Evolutionary conservation across 805 yeast genomes (phyloP), one percentile per base, ranked within the genome.

Genomic region (Candida silvicultrix): DNA sequence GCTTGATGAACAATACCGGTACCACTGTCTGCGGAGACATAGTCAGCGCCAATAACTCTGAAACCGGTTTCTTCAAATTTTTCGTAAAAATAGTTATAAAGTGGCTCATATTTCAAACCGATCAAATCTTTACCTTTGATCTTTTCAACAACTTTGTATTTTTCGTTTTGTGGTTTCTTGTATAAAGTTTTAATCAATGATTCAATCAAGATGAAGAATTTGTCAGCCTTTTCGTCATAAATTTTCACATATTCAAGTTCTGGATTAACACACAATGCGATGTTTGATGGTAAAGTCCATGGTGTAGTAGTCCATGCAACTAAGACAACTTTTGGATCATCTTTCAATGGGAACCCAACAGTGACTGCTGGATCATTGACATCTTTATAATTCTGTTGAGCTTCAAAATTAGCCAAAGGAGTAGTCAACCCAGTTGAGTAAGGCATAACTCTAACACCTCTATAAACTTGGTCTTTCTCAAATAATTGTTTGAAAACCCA

Each of bases 291-390:
- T 63, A 94, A 75, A 43, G 99, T 95, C 99, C 99, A 94, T 44
- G 99, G 99, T 22, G 99, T 94, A 49, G 99, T 94, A 40, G 99
- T 94, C 99, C 99, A 94, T 10, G 98, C 98, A 36, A 94, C 90
- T 54, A 94, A 73, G 54, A 78, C 73, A 45, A 96, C 87, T 59
- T 85, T 80, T 52, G 88, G 89, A 60, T 90, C 95, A 51, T 80
- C 86, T 29, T 77, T 70, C 46, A 87, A 72, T 52, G 87, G 86
- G 76, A 94, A 95, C 23, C 89, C 95, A 56, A 94, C 69, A 49
- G 97, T 89, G 43, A 95, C 90, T 11, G 97, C 96, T 10, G 99
- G 99, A 67, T 94, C 99, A 51, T 81, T 78, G 43, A 94, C 98
- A 49, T 94, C 98, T 73, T 94, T 94, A 75, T 94, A 94, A 67